Base-by-base conservation (phyloP, 495 filamentous ascomycete species). In the Trichodelitschia bisporula region DNA sequence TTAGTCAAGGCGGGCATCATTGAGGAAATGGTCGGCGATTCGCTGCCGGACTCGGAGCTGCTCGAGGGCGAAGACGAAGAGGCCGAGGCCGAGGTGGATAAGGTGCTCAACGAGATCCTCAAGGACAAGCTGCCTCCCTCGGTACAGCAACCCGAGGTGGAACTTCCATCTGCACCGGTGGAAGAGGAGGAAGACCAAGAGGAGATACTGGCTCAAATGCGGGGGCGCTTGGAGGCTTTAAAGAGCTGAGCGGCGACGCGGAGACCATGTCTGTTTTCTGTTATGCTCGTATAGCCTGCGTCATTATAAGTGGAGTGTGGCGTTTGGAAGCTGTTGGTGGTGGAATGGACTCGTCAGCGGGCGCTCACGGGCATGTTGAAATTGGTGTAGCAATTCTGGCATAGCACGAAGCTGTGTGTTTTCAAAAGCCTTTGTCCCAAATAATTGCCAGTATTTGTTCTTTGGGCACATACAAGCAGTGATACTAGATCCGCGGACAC, bases 11-110 rank as follows among this genome's bases (percentile, higher is more conserved):
- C 86, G 2, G 86, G 89, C 2, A 83, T 97, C 38, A 92, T 97
- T 35, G 86, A 97, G 54, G 86, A 97, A 57, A 92, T 93, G 72
- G 70, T 90, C 9, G 73, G 67, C 25, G 86, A 95, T 46, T 67
- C 59, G 24, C 50, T 93, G 38, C 79, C 79, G n/a, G 66, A 72
- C 41, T 62, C 66, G 24, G 58, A 69, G 32, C 34, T 75, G 19
- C 46, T 68, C 14, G 76, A 83, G 37, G 78, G 75, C 12, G 80
- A 86, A 47, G 73, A 82, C 21, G 69, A 69, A n/a, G 83, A 91
- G 55, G 80, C 72, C 3, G 80, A 93, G 40, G 59, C 58, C 18
- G 83, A 95, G 55, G 79, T 92, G 11, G 86, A 92, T 37, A 89
- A 86, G 60, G 71, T 92, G 12, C 53, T 95, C 14, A 70, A 77